Conservation (phyloP, 768 basidiomycete genomes). For the Tricholoma matsutake region DNA sequence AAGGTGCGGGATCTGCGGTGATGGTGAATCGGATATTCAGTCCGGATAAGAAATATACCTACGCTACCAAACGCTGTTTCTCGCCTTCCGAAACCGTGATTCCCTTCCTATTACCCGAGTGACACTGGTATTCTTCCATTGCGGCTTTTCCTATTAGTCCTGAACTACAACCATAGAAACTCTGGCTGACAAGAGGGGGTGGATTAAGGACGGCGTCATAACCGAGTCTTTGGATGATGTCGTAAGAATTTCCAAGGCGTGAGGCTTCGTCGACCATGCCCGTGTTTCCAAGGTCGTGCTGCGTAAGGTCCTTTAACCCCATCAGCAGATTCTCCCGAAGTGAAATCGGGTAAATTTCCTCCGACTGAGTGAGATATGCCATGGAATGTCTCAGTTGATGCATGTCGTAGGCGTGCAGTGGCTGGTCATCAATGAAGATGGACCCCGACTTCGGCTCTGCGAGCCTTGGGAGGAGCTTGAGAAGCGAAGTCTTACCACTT, state of each 20-base stretch:
- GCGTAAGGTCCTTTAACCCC: conserved; percentile 18
- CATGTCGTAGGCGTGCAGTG: conserved; percentile 29
- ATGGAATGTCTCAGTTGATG: conserved; percentile 33
- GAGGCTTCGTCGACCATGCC: conserved; percentile 29
- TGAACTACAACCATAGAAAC: conserved; percentile 25
- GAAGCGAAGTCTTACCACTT: conserved; percentile 42
- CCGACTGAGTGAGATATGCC: conserved; percentile 41
- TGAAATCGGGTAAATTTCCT: conserved; percentile 33
- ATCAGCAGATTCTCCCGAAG: conserved; percentile 37
- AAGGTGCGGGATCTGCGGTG: conserved; percentile 42
- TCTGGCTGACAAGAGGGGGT: conserved; percentile 23
- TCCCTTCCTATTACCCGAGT: conserved; percentile 25
- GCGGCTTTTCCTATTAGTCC: conserved; percentile 27
- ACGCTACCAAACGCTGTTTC: conserved; percentile 49
- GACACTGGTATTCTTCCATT: conserved; percentile 26
- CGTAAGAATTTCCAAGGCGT: conserved; percentile 36
- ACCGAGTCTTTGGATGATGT: conserved; percentile 40
- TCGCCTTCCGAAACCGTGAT: conserved; percentile 43
- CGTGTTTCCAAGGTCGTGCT: conserved; percentile 12
- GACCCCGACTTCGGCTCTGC: conserved; percentile 31
- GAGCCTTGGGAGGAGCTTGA: conserved; percentile 38
- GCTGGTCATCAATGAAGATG: conserved; percentile 38
- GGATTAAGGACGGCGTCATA: conserved; percentile 39
- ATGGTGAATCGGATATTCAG: background rate
- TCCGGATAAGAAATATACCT: conserved; percentile 16